Evolutionary conservation across 768 basidiomycete genomes (phyloP).

Genomic region (Paxillus rubicundulus): DNA sequence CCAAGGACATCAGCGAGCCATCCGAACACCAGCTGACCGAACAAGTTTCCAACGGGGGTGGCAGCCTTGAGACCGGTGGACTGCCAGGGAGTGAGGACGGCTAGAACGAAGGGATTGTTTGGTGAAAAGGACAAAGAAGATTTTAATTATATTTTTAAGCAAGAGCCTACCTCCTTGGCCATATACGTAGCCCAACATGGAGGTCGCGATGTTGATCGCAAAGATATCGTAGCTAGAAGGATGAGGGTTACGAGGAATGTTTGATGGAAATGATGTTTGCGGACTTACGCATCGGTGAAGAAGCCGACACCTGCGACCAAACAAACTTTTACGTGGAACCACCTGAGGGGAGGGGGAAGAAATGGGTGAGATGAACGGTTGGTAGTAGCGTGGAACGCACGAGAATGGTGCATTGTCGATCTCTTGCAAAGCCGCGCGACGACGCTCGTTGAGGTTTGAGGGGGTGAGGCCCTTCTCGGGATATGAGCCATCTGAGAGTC

Average conservation of each 20-base stretch:
- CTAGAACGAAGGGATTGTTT: neutral
- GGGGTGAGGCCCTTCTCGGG: constrained; percentile 31
- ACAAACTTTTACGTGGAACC: constrained; percentile 83
- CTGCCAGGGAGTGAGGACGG: constrained; percentile 50
- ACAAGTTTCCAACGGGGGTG: constrained; percentile 70
- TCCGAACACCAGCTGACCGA: constrained; percentile 77
- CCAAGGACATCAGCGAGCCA: constrained; percentile 77
- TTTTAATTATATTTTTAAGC: no score
- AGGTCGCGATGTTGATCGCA: constrained; percentile 81
- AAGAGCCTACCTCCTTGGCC: constrained; percentile 36
- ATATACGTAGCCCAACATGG: constrained; percentile 85
- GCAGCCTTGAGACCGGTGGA: constrained; percentile 77
- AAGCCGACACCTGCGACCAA: constrained; percentile 78
- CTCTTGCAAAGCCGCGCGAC: constrained; percentile 79
- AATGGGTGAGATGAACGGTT: neutral
- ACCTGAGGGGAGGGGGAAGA: constrained; percentile 38
- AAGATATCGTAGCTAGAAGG: constrained; percentile 68
- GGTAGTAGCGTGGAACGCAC: constrained; percentile 40
- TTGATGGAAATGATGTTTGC: neutral
- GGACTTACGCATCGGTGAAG: constrained; percentile 77
- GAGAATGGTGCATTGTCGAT: constrained; percentile 86
- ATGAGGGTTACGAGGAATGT: neutral
- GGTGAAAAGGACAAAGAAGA: neutral
- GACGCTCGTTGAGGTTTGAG: constrained; percentile 59
- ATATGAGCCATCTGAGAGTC: constrained; percentile 30